Evolutionary conservation across 495 filamentous ascomycete genomes (phyloP), one percentile per base, ranked within the genome.

Genomic region (Aspergillus ellipticus): DNA sequence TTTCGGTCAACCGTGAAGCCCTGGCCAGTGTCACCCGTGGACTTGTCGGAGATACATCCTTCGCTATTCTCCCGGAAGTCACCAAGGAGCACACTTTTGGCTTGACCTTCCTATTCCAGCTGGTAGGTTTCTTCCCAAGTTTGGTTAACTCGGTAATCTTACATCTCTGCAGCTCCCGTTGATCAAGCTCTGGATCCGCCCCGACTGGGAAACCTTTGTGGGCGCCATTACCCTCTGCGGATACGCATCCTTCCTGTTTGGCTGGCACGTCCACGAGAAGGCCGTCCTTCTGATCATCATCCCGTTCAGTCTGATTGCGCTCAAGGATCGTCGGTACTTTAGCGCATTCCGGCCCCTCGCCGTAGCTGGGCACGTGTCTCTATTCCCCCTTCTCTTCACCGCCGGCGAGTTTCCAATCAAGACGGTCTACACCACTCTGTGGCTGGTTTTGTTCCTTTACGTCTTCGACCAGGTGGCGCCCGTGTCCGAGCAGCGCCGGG

Each of bases 261-360:
- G 94, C 49, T 98, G 94, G 94, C 94, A 98, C 65, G 94, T 98
- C 17, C 94, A 98, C 62, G 94, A 98, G 63, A 98, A 98, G 65
- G 94, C 94, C 6, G 89, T 98, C 28, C 84, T 98, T 13, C 80
- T 97, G 48, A 88, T 97, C 62, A 89, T 98, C 62, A 89, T 97
- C 53, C 94, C 94, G 0, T 97, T 98, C 79, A 93, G 88, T 62
- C 81, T 98, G 54, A 88, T 98, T 53, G 93, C 94, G 3, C 84
- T 98, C 43, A 90, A 87, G 68, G 93, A 97, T 69, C 84, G 94
- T 13, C 86, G 94, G 22, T 90, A 96, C 65, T 86, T 97, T 49
- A 86, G 89, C 56, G 94, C 94, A 5, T 98, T 97, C 70, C 79
- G 92, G 21, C 94, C 94, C 6, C 77, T 98, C 22, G 91, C 90